Evolutionary conservation across 345 rosid species (phyloP), one percentile per base, ranked within the genome.

Genomic region (Turritis glabra): DNA sequence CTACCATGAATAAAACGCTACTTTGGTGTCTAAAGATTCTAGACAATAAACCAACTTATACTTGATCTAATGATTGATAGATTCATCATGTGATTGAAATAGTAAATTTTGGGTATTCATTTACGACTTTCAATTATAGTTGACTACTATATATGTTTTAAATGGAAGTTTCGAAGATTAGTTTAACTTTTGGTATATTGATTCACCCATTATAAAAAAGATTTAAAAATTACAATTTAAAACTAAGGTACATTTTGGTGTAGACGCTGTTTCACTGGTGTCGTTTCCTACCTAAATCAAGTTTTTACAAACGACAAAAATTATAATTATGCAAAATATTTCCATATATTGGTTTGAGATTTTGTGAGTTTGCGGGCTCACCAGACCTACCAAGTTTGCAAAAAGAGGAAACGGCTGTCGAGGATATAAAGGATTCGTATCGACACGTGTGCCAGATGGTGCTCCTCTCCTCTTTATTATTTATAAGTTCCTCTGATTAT

Each of bases 381-480:
- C 40, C 53, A 63, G 55, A 71, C 67, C 52, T 56, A 77, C 54
- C 44, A 69, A 32, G 38, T 15, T 67, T 69, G 19, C 60, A 23
- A 46, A 46, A 54, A 55, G 5, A 69, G 18, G 76, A 77, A 77
- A 77, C 80, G 80, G 73, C 77, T 77, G 80, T 71, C 72, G 77
- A 77, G 57, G 80, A 65, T 65, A 56, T 77, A 17, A 71, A 77
- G 69, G 80, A 71, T 27, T 17, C 43, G 40, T 29, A 18, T 57
- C 32, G 69, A 67, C 80, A 77, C 80, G 77, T 77, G 68, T 77
- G 80, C 72, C 80, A 77, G 77, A 72, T 77, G 80, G 53, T 38
- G 51, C 62, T 65, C 71, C 27, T 76, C 71, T 54, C 58, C 52
- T 47, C 69, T 75, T 47, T 26, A 38, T 76, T 44, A 5, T 60